A percentile compares a stretch with the other conserved stretches of the same genome.
Conservation (phyloP, 2,329 filamentous ascomycete genomes). For the Neonectria hederae region DNA sequence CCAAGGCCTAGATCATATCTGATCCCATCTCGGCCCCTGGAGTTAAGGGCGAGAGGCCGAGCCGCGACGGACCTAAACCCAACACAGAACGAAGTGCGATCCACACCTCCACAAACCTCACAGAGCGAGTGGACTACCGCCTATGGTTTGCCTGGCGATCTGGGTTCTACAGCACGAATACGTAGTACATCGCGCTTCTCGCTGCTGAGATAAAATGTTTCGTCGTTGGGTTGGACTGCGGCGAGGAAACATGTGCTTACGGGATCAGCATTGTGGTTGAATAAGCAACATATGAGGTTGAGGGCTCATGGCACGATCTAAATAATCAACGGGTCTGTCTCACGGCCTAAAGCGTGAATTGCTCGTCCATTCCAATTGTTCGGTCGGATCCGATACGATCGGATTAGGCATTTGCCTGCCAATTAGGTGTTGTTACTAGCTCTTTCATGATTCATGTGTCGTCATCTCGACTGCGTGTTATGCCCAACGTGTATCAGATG, state of each 20-base stretch:
- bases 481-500: not conserved
- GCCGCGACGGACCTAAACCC: constrained; percentile 30
- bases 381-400: not conserved
- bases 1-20: not conserved
- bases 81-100: constrained; percentile 15
- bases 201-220: too few species aligned
- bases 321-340: not conserved
- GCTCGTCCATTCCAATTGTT: not conserved
- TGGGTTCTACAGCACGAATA: not conserved
- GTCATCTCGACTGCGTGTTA: too few species aligned
- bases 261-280: not conserved
- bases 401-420: not conserved
- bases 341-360: not conserved
- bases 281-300: not conserved
- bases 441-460: not conserved
- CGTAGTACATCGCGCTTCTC: too few species aligned
- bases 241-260: not conserved
- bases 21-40: constrained; percentile 26
- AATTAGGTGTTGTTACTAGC: not conserved
- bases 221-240: not conserved
- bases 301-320: not conserved
- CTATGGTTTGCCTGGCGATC: not conserved
- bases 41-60: constrained; percentile 39
- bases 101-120: constrained; percentile 5
- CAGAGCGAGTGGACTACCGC: too few species aligned